These are phyloP conservation scores for Tylopilus vinaceipallidus DNA, from an alignment of 768 basidiomycete genomes.

Conservation along the genomic window DNA sequence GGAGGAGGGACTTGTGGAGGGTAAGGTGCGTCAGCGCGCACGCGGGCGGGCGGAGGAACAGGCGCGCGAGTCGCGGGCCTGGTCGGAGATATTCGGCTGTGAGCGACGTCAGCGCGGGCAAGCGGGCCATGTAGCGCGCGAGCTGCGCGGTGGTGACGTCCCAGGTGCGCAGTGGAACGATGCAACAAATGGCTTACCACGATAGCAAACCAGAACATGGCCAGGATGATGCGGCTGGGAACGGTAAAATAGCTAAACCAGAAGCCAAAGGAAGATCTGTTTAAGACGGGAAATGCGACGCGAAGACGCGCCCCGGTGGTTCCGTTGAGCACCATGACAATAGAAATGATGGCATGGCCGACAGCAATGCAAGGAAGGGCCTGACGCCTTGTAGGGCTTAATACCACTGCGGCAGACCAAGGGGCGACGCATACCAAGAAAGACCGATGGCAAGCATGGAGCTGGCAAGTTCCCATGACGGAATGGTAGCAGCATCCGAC, in stretches of 20 bases:
- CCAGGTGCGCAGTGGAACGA: not conserved
- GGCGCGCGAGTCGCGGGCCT: no score
- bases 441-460: constrained; percentile 77
- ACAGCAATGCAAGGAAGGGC: constrained; percentile 67
- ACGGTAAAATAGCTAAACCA: constrained; percentile 89
- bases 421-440: constrained; percentile 49
- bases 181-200: constrained; percentile 40
- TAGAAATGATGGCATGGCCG: constrained; percentile 70
- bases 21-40: no score
- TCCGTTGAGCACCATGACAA: constrained; percentile 77
- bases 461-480: constrained; percentile 46
- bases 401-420: not conserved
- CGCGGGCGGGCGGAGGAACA: no score
- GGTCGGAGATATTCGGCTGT: no score
- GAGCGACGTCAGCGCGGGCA: no score
- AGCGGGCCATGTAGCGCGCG: no score
- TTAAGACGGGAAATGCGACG: constrained; percentile 71
- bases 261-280: constrained; percentile 84
- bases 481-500: constrained; percentile 26
- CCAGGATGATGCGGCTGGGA: constrained; percentile 68
- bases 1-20: no score
- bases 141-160: no score
- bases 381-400: constrained; percentile 49
- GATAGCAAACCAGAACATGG: constrained; percentile 84
- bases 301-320: constrained; percentile 79